These are phyloP conservation scores for Atalantia buxifolia DNA, from an alignment of 345 rosid genomes.

Conservation along the genomic window DNA sequence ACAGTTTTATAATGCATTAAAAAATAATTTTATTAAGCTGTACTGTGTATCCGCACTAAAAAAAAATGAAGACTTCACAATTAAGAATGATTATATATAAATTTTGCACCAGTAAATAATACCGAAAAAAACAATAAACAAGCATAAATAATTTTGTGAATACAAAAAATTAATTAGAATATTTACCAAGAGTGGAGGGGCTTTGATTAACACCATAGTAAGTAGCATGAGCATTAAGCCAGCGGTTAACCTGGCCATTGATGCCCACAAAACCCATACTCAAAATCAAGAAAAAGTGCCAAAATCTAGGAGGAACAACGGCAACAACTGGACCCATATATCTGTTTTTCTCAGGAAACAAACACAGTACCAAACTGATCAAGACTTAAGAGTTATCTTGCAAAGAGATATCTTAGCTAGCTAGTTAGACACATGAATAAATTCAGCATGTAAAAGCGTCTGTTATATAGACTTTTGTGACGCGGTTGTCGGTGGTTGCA, in stretches of 20 bases:
- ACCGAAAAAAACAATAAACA: background rate
- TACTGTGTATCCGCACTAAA: too few relatives aligned
- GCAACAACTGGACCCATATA: conserved; percentile 4
- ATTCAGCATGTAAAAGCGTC: background rate
- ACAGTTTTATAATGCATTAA: too few relatives aligned
- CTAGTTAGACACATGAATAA: background rate
- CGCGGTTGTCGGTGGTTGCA: conserved; percentile 36
- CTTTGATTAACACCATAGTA: conserved; percentile 71
- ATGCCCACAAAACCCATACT: conserved; percentile 5
- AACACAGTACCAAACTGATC: background rate
- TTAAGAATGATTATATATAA: too few relatives aligned
- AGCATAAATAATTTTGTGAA: background rate
- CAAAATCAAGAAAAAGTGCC: conserved; percentile 4
- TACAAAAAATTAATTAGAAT: background rate
- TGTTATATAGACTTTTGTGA: background rate
- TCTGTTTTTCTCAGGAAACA: background rate
- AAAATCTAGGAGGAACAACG: conserved; percentile 9
- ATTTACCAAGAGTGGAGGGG: conserved; percentile 70
- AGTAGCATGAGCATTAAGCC: conserved; percentile 69
- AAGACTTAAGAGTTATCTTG: background rate
- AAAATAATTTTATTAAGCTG: too few relatives aligned
- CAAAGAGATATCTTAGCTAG: background rate
- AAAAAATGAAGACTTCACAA: too few relatives aligned
- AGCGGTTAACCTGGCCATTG: conserved; percentile 24
- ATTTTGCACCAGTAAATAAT: background rate